Conservation (phyloP, 345 rosid species). For the Syzygium jambos region DNA sequence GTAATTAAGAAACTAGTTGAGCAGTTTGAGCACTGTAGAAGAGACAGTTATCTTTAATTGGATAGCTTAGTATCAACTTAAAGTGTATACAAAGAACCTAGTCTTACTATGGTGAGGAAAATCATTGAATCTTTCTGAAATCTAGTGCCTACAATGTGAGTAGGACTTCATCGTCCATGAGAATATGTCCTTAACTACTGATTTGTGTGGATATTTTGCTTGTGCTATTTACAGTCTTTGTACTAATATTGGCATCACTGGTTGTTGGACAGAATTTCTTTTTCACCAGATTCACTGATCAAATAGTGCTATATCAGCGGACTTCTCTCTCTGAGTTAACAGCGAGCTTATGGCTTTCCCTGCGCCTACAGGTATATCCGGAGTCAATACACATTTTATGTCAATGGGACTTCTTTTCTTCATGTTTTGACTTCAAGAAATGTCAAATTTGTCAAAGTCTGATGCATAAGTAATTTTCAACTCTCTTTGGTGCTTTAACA, state of each 20-base stretch:
- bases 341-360: conserved; percentile 94
- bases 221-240: background rate
- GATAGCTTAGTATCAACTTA: background rate
- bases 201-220: background rate
- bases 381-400: background rate
- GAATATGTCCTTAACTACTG: background rate
- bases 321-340: conserved; percentile 73
- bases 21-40: background rate
- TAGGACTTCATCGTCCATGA: background rate
- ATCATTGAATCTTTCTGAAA: background rate
- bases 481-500: background rate
- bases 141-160: background rate
- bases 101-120: background rate
- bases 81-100: background rate
- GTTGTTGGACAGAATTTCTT: conserved; percentile 50
- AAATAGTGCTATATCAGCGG: conserved; percentile 56
- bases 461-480: background rate
- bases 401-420: background rate
- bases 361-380: conserved; percentile 81
- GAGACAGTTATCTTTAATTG: background rate
- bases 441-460: background rate
- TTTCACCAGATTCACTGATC: conserved; percentile 46
- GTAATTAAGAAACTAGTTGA: background rate
- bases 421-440: background rate
- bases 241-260: background rate